Percentiles rank a stretch among this genome's conserved stretches.
Evolutionary conservation across 495 filamentous ascomycete genomes (phyloP).

Genomic region (Hyaloscypha finlandica): DNA sequence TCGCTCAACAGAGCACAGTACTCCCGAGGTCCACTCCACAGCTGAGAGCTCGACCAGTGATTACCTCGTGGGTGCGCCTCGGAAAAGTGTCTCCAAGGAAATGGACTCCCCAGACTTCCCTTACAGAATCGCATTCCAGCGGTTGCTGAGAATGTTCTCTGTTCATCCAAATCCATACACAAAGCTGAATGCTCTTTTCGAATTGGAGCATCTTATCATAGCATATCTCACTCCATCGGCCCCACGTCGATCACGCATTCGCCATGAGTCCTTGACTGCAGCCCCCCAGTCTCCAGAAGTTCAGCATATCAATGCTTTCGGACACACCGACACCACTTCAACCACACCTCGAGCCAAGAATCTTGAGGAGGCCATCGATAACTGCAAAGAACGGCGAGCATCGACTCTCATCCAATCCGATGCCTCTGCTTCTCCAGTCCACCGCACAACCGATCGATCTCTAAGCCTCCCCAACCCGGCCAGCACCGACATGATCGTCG

Average conservation of each 20-base stretch:
- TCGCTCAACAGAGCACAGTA: slow-evolving; percentile 23
- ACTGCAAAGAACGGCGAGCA: slow-evolving; percentile 67
- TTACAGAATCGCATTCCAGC: slow-evolving; percentile 73
- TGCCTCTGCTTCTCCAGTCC: slow-evolving; percentile 31
- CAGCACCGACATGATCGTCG: slow-evolving; percentile 73
- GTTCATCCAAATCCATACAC: slow-evolving; percentile 85
- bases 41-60: slow-evolving; percentile 30
- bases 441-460: slow-evolving; percentile 35
- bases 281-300: slow-evolving; percentile 37
- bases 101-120: slow-evolving; percentile 60
- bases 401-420: slow-evolving; percentile 48
- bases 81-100: slow-evolving; percentile 27
- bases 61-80: neutral
- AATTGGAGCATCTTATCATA: slow-evolving; percentile 78
- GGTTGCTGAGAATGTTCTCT: slow-evolving; percentile 82
- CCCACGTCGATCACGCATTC: slow-evolving; percentile 28
- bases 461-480: slow-evolving; percentile 48
- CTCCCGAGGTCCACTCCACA: slow-evolving; percentile 9
- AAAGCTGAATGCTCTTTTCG: slow-evolving; percentile 81
- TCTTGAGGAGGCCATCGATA: slow-evolving; percentile 67
- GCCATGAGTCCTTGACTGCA: slow-evolving; percentile 34
- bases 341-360: slow-evolving; percentile 39
- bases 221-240: slow-evolving; percentile 64
- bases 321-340: slow-evolving; percentile 20
- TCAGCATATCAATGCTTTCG: slow-evolving; percentile 33